These are phyloP conservation scores for Solanum appendiculatum DNA, from an alignment of 257 asterid species.

Conservation along the genomic window DNA sequence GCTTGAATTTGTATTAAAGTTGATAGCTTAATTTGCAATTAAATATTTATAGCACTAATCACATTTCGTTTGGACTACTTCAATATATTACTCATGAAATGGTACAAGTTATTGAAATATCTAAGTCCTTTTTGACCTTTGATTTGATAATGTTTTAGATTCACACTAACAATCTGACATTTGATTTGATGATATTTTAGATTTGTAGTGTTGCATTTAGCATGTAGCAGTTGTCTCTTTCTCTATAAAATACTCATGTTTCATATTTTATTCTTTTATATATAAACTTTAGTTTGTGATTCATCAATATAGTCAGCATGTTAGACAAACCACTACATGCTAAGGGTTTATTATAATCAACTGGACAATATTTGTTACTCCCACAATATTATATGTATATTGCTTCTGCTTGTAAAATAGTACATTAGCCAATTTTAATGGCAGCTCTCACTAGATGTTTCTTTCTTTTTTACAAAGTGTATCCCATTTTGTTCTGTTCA, in stretches of 20 bases:
- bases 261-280: background rate
- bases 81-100: background rate
- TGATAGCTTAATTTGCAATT: background rate
- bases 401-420: background rate
- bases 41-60: background rate
- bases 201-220: background rate
- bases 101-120: background rate
- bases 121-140: background rate
- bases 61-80: background rate
- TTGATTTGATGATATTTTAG: background rate
- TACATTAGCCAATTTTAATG: background rate
- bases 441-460: background rate
- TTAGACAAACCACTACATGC: background rate
- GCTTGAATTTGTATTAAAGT: background rate
- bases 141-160: too few species aligned
- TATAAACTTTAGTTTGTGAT: background rate
- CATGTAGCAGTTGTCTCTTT: background rate
- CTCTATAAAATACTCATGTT: background rate
- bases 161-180: background rate
- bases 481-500: background rate
- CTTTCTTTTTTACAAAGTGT: background rate
- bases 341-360: background rate
- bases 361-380: background rate
- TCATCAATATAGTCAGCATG: background rate
- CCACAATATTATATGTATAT: background rate